Base-by-base conservation (phyloP, 2,329 filamentous ascomycete genomes). In the Hirsutella minnesotensis region DNA sequence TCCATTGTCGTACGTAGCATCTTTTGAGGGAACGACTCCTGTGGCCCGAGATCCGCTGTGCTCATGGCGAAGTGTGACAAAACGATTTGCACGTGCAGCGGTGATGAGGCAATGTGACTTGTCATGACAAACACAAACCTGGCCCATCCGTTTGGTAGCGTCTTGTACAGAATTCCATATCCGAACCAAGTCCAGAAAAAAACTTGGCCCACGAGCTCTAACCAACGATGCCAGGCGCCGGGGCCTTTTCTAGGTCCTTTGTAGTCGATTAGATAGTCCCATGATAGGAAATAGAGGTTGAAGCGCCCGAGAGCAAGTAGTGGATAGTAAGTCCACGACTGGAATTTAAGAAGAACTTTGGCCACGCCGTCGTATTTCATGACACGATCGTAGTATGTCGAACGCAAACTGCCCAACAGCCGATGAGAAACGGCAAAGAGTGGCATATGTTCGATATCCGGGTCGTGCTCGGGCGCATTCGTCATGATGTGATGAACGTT, bases 401-500 rank as follows among this genome's bases (percentile, higher is more conserved):
- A 92, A 29, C 76, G 73, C 39, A 95, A 67, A 45, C 69, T 82
- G 33, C 72, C 70, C 42, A 94, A 75, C 54, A 92, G 83, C 20
- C 86, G 79, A 53, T 94, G 87, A 2, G 85, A 88, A 24, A 92
- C 77, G 46, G 87, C 86, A 59, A 95, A 87, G 59, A 95, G 82
- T 3, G 89, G 89, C 62, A 94, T 77, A 59, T 95, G 83, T 59
- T 90, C 79, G 53, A 95, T 96, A 59, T 96, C 90, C 0, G 92
- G 90, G 58, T 96, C 90, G 58, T 96, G 90, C 61, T 95, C 92
- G 13, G 89, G 86, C 36, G 83, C 83, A 61, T 96, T 96, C 16
- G 92, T 96, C 41, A 96, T 83, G 52, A 96, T 88, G 57, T 96
- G 90, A 59, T 96, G 90, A 9, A 95, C 88, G 56, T 96, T 96